Evolutionary conservation across 371 early-diverging fungal species (phyloP), one percentile per base, ranked within the genome.

Genomic region (Amoeboaphelidium protococcarum): DNA sequence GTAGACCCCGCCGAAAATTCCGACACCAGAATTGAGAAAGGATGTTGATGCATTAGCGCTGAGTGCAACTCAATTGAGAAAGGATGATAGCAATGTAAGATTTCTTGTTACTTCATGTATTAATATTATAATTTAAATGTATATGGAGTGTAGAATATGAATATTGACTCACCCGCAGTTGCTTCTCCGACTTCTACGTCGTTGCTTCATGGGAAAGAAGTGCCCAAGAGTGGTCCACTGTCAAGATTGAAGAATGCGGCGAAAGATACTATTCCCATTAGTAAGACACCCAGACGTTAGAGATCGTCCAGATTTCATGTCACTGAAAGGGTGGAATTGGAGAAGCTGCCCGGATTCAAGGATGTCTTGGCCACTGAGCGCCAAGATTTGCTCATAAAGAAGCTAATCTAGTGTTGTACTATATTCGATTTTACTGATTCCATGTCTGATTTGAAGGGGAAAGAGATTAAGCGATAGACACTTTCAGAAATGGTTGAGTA

Each of bases 371-470:
- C 69, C 2, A 53, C 60, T 13, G 76, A 82, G 45, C 64, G 82
- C 25, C 71, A 68, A 42, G 78, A 79, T 16, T 65, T 91, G n/a
- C 76, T 91, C 46, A 50, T 81, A 46, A 73, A 73, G 57, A 94
- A 94, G 61, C 58, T 94, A 20, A 60, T 59, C 16, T 92, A 91
- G 58, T 94, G 92, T 58, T 66, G 69, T 42, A 74, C 82, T 23
- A 57, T 90, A 19, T 91, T 90, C 54, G 95, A 94, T 60, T 94
- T 94, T 54, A 80, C 68, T 52, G 88, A 86, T 64, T 68, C 78
- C 16, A 66, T 76, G 23, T 70, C 78, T 19, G 82, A 87, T 58
- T 58, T 86, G 22, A 78, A 73, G 52, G 82, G 80, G 53, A 94
- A 94, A 54, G 91, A 94, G 53, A 83, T 90, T 51, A 94, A 94